Conservation (phyloP, 148 eudicot genomes). For the Vaccinium corymbosum region DNA sequence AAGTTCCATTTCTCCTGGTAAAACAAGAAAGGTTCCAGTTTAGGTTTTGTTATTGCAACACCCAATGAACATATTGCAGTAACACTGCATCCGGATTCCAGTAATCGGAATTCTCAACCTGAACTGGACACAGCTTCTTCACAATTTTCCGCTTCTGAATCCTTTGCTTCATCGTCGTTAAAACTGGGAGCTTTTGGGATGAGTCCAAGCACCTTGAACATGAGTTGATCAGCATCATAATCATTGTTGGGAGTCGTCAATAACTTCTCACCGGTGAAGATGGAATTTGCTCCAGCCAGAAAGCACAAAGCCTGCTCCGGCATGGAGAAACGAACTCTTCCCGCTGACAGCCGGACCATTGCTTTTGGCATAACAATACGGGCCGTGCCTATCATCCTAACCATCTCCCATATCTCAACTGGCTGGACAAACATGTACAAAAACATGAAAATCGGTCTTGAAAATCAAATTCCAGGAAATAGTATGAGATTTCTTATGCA, state of each 20-base stretch:
- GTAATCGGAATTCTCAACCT: conserved; percentile 25
- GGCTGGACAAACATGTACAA: conserved; percentile 46
- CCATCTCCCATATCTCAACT: conserved; percentile 98
- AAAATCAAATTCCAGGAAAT: no score
- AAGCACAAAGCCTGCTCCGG: conserved; percentile 98
- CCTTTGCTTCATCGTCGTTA: conserved; percentile 33
- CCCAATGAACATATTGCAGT: neutral
- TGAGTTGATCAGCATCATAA: conserved; percentile 78
- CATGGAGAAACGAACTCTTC: conserved; percentile 77
- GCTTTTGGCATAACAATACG: conserved; percentile 93
- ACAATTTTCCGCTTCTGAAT: conserved; percentile 33
- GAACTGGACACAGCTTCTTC: conserved; percentile 53
- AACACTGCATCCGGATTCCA: neutral
- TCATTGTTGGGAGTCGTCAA: conserved; percentile 94
- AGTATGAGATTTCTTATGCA: neutral
- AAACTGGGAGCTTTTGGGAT: conserved; percentile 76
- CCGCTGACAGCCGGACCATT: conserved; percentile 95
- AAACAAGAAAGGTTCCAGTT: neutral
- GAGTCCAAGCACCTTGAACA: conserved; percentile 90
- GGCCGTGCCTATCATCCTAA: conserved; percentile 94
- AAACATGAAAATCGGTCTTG: neutral
- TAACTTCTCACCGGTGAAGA: conserved; percentile 94
- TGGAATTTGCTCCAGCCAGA: conserved; percentile 94
- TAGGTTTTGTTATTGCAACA: neutral
- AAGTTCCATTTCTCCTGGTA: neutral